Evolutionary conservation across 176 grass and related monocot genomes (phyloP), one percentile per base, ranked within the genome.

Genomic region (Lolium multiflorum): DNA sequence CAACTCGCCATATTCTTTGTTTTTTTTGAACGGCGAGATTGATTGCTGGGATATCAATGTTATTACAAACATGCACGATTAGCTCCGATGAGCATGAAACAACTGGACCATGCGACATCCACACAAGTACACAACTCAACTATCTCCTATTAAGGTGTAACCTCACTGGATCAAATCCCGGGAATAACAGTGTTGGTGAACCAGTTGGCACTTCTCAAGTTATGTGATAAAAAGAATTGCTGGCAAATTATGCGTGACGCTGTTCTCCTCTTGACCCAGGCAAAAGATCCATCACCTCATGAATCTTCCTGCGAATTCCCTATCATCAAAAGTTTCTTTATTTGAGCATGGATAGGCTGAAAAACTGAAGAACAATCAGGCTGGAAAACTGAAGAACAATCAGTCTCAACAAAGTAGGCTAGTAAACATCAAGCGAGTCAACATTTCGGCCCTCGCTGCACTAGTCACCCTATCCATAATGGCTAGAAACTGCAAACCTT

Each of bases 361-460:
- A 74, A 21, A 74, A 74, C 13, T 51, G 21, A 74, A 74, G 21
- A 74, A 49, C 71, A 74, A 16, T 49, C 44, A 22, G 46, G n/a
- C 31, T 41, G 66, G 66, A 74, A 21, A 74, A 74, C 13, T 51
- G 21, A 74, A 74, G 21, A 74, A 49, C 71, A 74, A 16, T 49
- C 44, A 22, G 46, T 49, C 44, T 49, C 11, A 8, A 49, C 70
- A 74, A 48, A 49, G 71, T 74, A 49, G n/a, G n/a, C 43, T 73
- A 11, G 41, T 43, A 48, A 11, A 16, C 16, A 49, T n/a, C 71
- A 50, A 49, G 62, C 20, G 7, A 60, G 57, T 9, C 7, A n/a
- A 16, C 15, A 38, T 68, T 38, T 38, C 65, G 3, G 65, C 65
- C 15, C 35, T 14, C 8, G 1, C 59, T 68, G 31, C 49, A 52